Conservation (phyloP, 2,329 filamentous ascomycete species). For the Cladosporium sp. region DNA sequence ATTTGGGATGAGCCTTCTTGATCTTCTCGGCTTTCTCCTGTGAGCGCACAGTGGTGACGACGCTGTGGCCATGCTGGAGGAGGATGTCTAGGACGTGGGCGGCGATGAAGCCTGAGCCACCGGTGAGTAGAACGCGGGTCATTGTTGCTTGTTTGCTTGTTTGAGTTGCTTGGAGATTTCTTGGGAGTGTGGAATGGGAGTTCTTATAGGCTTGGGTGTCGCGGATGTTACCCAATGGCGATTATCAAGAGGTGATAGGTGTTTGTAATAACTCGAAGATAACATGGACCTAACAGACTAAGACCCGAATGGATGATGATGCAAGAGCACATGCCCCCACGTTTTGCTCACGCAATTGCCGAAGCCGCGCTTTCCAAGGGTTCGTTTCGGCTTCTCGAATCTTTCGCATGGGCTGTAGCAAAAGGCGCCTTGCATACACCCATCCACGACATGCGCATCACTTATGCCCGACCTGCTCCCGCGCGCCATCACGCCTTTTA, state of each 20-base stretch:
- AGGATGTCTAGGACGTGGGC: constrained; percentile 59
- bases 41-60: constrained; percentile 59
- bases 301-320: not conserved
- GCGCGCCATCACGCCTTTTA: not conserved
- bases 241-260: not conserved
- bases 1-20: constrained; percentile 47
- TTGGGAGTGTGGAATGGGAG: not conserved
- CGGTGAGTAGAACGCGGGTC: constrained; percentile 34
- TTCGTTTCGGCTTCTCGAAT: not conserved
- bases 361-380: no score
- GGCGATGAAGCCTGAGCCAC: constrained; percentile 61
- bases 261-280: no score
- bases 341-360: not conserved
- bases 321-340: constrained; percentile 1
- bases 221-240: not conserved
- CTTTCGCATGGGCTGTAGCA: no score
- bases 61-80: constrained; percentile 52
- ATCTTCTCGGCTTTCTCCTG: constrained; percentile 59
- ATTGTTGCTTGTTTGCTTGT: constrained; percentile 14
- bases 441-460: constrained; percentile 1
- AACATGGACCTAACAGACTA: no score
- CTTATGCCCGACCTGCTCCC: constrained; percentile 6
- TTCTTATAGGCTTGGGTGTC: no score
- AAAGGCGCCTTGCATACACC: no score
- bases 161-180: not conserved